Evolutionary conservation across 768 basidiomycete genomes (phyloP).

Genomic region (Macrolepiota fuliginosa): DNA sequence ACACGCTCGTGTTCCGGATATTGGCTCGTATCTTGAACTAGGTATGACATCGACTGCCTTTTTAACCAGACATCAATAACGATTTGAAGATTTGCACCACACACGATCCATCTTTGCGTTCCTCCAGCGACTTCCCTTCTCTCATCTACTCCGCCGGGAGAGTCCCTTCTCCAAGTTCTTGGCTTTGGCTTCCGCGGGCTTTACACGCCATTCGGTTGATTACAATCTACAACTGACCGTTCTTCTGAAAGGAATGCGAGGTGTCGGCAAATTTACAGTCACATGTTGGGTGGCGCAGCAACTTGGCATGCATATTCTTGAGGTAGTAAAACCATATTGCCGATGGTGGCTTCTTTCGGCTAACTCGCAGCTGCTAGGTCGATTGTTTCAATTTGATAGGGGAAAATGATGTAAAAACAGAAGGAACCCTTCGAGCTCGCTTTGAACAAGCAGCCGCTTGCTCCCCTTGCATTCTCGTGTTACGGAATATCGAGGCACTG

Average conservation of each 20-base stretch:
- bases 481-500: constrained; percentile 82
- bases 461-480: constrained; percentile 80
- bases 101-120: constrained; percentile 24
- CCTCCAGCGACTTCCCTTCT: constrained; percentile 18
- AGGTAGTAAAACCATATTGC: constrained; percentile 42
- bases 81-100: constrained; percentile 13
- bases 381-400: constrained; percentile 84
- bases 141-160: constrained; percentile 27
- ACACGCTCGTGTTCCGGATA: constrained; percentile 56
- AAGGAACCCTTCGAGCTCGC: constrained; percentile 65
- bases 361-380: constrained; percentile 44
- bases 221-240: constrained; percentile 69
- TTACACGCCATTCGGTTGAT: constrained; percentile 52
- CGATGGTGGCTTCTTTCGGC: background rate
- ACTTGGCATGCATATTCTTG: constrained; percentile 76
- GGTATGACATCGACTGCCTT: constrained; percentile 34
- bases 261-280: constrained; percentile 76
- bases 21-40: constrained; percentile 44
- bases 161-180: constrained; percentile 47
- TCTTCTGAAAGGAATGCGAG: constrained; percentile 75
- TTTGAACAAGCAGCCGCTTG: constrained; percentile 77
- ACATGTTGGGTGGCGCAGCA: constrained; percentile 52
- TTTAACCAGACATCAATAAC: background rate
- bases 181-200: constrained; percentile 58
- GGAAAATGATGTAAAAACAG: constrained; percentile 74